phyloP scores from a whole-genome alignment of 805 yeast species.

The Sugiyamaella americana region DNA sequence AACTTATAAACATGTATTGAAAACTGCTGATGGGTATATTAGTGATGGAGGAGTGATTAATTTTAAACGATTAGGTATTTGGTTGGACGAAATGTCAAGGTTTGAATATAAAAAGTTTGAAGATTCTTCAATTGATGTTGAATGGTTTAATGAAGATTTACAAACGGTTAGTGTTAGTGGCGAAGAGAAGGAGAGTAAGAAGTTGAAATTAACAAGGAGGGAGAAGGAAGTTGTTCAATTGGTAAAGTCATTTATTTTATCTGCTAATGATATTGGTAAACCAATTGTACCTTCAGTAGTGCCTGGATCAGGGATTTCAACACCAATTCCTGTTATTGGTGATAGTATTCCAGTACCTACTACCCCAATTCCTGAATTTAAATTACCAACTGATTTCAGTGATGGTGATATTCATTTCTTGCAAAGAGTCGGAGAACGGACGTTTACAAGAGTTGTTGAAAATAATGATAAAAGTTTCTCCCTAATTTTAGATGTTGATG shows the following conservation, averaged over 20 bases:
- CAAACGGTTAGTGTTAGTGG: conserved; percentile 35
- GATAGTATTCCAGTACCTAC: not conserved
- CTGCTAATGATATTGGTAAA: conserved; percentile 24
- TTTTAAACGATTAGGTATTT: conserved; percentile 59
- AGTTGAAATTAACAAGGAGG: conserved; percentile 42
- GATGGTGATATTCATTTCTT: conserved; percentile 22
- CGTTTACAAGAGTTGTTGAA: conserved; percentile 22
- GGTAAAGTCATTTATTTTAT: conserved; percentile 42
- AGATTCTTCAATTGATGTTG: conserved; percentile 69
- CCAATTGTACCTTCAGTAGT: not conserved
- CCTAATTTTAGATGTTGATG: conserved; percentile 48
- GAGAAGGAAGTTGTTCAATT: conserved; percentile 60
- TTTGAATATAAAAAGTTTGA: conserved; percentile 87
- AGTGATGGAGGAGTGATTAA: conserved; percentile 80
- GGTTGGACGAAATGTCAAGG: conserved; percentile 69
- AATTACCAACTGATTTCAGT: conserved; percentile 8
- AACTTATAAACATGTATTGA: conserved; percentile 77
- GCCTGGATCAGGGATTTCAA: conserved; percentile 11
- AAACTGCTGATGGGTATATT: conserved; percentile 72
- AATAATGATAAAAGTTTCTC: conserved; percentile 11
- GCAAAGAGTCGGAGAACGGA: conserved; percentile 24
- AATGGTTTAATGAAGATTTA: conserved; percentile 84
- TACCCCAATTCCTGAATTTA: not conserved
- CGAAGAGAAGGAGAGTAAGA: conserved; percentile 59
- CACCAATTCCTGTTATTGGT: not conserved